Percentiles rank a stretch among this genome's conserved stretches.
phyloP scores from a whole-genome alignment of 768 basidiomycete genomes.

The Lanmaoa rubissima region DNA sequence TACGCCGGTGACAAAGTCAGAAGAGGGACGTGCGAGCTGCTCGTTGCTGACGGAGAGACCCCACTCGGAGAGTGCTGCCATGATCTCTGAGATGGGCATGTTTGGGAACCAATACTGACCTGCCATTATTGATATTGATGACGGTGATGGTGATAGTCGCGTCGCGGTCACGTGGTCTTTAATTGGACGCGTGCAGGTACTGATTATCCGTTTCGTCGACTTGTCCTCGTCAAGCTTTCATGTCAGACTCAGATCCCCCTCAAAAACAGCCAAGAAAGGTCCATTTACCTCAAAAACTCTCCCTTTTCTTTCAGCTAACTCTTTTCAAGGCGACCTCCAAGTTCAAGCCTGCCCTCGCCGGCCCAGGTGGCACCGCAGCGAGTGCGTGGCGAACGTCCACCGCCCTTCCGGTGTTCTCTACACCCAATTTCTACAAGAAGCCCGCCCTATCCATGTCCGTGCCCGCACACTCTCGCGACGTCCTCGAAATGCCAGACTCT shows the following conservation, averaged over 20 bases:
- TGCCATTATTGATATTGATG: conserved; percentile 16
- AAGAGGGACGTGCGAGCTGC: conserved; percentile 63
- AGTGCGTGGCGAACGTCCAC: conserved; percentile 3
- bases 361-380: conserved; percentile 3
- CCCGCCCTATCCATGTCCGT: conserved; percentile 10
- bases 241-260: not conserved
- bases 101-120: conserved; percentile 60
- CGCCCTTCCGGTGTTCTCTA: conserved; percentile 42
- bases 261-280: conserved; percentile 13
- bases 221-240: not conserved
- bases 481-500: conserved; percentile 17
- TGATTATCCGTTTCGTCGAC: conserved; percentile 13
- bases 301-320: too few species aligned
- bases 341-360: conserved; percentile 43
- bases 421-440: conserved; percentile 41
- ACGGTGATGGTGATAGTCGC: not conserved
- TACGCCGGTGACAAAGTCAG: conserved; percentile 69
- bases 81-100: conserved; percentile 63
- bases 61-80: conserved; percentile 64
- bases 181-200: conserved; percentile 7
- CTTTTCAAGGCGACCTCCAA: conserved; percentile 31
- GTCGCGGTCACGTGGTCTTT: conserved; percentile 31
- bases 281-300: too few species aligned
- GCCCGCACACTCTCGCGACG: not conserved
- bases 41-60: conserved; percentile 63